phyloP scores from a whole-genome alignment of 1,284 basidiomycete species.

The Moesziomyces sp. region DNA sequence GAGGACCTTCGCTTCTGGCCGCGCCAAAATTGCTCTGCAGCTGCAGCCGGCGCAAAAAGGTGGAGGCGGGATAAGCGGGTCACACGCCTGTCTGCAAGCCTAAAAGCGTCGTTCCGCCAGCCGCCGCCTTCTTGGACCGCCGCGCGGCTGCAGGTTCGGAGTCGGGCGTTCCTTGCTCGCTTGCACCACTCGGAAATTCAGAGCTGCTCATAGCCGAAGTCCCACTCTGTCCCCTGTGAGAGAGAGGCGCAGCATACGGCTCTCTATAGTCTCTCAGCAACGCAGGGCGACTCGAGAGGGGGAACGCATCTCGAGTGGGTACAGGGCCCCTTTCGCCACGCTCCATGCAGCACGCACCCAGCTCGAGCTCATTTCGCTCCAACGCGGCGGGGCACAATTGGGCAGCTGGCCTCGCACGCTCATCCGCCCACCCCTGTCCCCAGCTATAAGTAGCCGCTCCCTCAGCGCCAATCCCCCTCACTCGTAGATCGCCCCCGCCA shows the following conservation, averaged over 20 bases:
- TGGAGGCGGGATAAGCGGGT: background rate
- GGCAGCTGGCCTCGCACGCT: too few species aligned
- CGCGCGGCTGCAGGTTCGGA: conserved; percentile 10
- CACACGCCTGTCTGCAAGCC: background rate
- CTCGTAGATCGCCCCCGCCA: too few species aligned
- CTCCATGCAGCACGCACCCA: too few species aligned
- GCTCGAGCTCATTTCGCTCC: too few species aligned
- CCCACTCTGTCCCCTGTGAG: background rate
- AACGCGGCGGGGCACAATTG: too few species aligned
- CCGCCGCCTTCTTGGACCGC: conserved; percentile 12
- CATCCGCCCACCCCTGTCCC: background rate
- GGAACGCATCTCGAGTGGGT: background rate
- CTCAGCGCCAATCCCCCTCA: too few species aligned
- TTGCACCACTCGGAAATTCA: conserved; percentile 5
- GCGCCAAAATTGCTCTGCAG: background rate
- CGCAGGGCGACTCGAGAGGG: background rate
- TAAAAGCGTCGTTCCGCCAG: background rate
- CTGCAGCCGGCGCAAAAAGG: too few species aligned
- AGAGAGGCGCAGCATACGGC: conserved; percentile 1
- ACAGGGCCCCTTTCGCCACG: too few species aligned
- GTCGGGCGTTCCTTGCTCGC: conserved; percentile 31
- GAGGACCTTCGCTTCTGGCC: background rate
- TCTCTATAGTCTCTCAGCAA: background rate
- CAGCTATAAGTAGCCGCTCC: too few species aligned
- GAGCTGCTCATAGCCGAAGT: conserved; percentile 18